These are phyloP conservation scores for Populus hybrid DNA, from an alignment of 441 rosid genomes.

Conservation along the genomic window DNA sequence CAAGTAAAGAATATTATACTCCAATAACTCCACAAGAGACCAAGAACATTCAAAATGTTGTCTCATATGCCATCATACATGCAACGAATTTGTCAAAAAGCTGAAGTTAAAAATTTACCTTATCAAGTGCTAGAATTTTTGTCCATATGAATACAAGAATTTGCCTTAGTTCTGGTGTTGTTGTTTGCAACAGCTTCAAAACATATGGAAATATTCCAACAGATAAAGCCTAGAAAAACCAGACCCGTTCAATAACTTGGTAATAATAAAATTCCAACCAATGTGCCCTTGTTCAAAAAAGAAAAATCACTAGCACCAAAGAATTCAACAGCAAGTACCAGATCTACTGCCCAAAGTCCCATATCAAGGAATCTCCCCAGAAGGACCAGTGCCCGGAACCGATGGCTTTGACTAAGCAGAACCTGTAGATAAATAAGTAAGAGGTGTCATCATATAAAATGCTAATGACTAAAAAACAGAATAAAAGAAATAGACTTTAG, in stretches of 20 bases:
- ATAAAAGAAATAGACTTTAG: not conserved
- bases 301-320: slow-evolving; percentile 16
- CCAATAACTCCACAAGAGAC: not conserved
- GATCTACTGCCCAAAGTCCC: slow-evolving; percentile 99
- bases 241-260: slow-evolving; percentile 13
- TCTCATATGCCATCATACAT: not conserved
- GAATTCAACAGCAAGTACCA: slow-evolving; percentile 50
- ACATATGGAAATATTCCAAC: slow-evolving; percentile 99
- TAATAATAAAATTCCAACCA: slow-evolving; percentile 18
- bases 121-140: slow-evolving; percentile 97
- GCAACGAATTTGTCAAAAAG: not conserved
- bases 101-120: slow-evolving; percentile 45
- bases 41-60: not conserved
- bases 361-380: slow-evolving; percentile 99
- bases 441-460: not conserved
- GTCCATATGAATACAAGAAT: slow-evolving; percentile 99
- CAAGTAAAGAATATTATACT: not conserved
- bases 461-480: not conserved
- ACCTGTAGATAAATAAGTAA: slow-evolving; percentile 51
- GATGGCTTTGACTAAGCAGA: slow-evolving; percentile 97
- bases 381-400: slow-evolving; percentile 95
- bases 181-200: slow-evolving; percentile 91
- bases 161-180: slow-evolving; percentile 90
- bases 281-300: slow-evolving; percentile 13
- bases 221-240: slow-evolving; percentile 74